phyloP scores from a whole-genome alignment of 2,329 filamentous ascomycete species.

The Fusarium sororula region DNA sequence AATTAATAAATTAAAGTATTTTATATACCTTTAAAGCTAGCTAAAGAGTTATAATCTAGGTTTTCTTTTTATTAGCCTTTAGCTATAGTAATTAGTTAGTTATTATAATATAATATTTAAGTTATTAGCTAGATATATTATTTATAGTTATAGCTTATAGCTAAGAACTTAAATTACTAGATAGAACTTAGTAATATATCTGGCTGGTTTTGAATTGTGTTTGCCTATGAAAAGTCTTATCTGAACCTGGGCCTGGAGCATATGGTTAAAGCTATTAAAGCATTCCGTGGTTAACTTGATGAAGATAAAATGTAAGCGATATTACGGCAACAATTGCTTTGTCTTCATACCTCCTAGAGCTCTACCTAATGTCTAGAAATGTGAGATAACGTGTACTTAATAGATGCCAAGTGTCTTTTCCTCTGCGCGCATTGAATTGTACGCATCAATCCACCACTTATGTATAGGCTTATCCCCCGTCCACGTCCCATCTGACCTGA shows the following conservation, averaged over 20 bases:
- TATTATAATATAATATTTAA: too few species aligned
- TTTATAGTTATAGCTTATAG: too few species aligned
- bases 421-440: neutral
- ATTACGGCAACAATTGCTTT: neutral
- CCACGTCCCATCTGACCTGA: neutral
- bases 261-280: neutral
- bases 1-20: too few species aligned
- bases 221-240: neutral
- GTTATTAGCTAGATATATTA: too few species aligned
- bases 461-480: neutral
- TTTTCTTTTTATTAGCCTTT: too few species aligned
- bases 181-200: neutral
- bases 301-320: rapidly evolving
- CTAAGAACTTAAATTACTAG: too few species aligned
- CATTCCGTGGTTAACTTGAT: neutral
- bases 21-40: too few species aligned
- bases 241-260: neutral
- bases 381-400: rapidly evolving
- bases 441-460: conserved; percentile 21
- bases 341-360: rapidly evolving
- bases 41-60: too few species aligned
- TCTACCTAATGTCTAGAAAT: rapidly evolving
- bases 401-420: neutral
- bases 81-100: too few species aligned
- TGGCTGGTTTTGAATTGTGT: neutral